Percentiles rank a stretch among this genome's conserved stretches.
phyloP scores from a whole-genome alignment of 768 basidiomycete species.

The Suillus discolor region DNA sequence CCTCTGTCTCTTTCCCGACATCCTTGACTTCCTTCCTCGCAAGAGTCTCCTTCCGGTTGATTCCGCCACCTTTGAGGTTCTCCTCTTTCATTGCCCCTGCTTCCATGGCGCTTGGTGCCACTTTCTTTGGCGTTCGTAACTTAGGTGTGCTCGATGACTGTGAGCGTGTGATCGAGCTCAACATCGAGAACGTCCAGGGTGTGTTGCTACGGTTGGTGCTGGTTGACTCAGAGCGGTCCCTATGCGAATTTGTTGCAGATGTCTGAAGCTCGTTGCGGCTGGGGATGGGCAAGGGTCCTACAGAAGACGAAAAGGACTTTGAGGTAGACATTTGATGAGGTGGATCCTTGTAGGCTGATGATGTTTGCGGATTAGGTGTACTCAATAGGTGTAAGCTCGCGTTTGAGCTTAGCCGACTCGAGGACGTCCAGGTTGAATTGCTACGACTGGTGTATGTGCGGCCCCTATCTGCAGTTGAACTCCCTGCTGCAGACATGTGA shows the following conservation, averaged over 20 bases:
- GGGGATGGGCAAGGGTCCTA: slow-evolving; percentile 32
- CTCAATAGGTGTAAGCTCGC: slow-evolving; percentile 23
- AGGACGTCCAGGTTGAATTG: slow-evolving; percentile 28
- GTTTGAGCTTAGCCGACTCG: slow-evolving; percentile 30
- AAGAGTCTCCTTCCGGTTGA: slow-evolving; percentile 24
- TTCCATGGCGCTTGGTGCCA: background rate
- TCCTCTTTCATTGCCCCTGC: slow-evolving; percentile 3
- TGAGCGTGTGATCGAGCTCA: slow-evolving; percentile 26
- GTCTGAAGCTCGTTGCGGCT: slow-evolving; percentile 32
- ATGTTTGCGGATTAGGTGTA: slow-evolving; percentile 27
- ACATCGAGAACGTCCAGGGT: slow-evolving; percentile 29
- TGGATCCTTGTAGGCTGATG: slow-evolving; percentile 22
- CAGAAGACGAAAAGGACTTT: slow-evolving; percentile 27
- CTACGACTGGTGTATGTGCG: slow-evolving; percentile 31
- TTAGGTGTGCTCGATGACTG: too few relatives aligned
- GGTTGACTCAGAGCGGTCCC: slow-evolving; percentile 31
- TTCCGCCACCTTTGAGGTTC: slow-evolving; percentile 26
- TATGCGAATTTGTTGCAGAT: slow-evolving; percentile 33
- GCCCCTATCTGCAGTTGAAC: slow-evolving; percentile 31
- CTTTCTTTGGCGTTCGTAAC: too few relatives aligned
- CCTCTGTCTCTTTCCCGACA: background rate
- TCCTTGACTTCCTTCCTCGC: too few relatives aligned
- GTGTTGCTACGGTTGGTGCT: slow-evolving; percentile 28
- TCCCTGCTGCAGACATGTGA: slow-evolving; percentile 34
- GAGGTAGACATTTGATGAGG: slow-evolving; percentile 13